Conservation (phyloP, 176 grass and related monocot species). For the Alopecurus myosuroides region DNA sequence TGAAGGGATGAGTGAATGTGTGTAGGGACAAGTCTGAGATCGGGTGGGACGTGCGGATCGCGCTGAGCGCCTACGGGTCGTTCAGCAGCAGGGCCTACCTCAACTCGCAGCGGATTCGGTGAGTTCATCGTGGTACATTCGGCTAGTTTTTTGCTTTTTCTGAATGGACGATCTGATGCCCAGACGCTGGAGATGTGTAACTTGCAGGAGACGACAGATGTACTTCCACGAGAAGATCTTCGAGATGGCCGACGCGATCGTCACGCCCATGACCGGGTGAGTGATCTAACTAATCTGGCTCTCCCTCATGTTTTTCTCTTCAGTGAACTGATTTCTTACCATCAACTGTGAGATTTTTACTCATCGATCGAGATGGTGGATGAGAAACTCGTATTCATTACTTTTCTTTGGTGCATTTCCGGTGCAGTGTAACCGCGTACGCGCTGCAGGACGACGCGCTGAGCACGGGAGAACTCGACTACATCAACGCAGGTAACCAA, state of each 20-base stretch:
- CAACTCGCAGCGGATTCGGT: slow-evolving; percentile 79
- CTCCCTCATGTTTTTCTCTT: background rate
- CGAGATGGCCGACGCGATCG: slow-evolving; percentile 61
- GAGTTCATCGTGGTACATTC: background rate
- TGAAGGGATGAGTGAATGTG: background rate
- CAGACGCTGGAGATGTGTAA: background rate
- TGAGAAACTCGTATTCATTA: too few species aligned
- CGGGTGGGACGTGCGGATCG: slow-evolving; percentile 81
- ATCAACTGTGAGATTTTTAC: background rate
- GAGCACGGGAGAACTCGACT: slow-evolving; percentile 71
- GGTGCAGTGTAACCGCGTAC: slow-evolving; percentile 60
- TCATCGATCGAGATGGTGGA: too few species aligned
- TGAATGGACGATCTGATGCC: background rate
- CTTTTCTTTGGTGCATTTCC: background rate
- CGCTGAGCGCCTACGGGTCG: slow-evolving; percentile 59
- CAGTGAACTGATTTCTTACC: background rate
- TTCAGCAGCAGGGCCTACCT: slow-evolving; percentile 83
- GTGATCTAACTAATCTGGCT: background rate
- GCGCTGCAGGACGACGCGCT: slow-evolving; percentile 53
- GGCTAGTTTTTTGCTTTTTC: background rate
- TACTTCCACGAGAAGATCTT: slow-evolving; percentile 83
- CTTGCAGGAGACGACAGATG: slow-evolving; percentile 68
- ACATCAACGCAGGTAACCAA: slow-evolving; percentile 77
- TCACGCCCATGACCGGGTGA: slow-evolving; percentile 59
- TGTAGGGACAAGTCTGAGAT: slow-evolving; percentile 52